These are phyloP conservation scores for Beauveria sp. DNA, from an alignment of 2,329 filamentous ascomycete genomes.

Conservation along the genomic window DNA sequence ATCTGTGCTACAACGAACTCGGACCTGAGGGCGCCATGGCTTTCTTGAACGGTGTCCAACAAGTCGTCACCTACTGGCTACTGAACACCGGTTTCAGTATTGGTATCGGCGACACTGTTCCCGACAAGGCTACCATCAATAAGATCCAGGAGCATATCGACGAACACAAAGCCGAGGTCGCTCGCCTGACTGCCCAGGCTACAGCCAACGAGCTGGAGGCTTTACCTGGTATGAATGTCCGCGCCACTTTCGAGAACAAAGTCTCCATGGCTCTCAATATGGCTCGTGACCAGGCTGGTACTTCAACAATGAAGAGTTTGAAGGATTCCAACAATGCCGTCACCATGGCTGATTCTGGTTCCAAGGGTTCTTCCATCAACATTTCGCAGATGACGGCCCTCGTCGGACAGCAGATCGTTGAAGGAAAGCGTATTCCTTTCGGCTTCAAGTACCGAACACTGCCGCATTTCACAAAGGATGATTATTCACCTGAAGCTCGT, in stretches of 20 bases:
- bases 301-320: slow-evolving; percentile 80
- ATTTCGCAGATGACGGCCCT: slow-evolving; percentile 99
- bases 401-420: slow-evolving; percentile 95
- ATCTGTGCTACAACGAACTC: slow-evolving; percentile 93
- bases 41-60: slow-evolving; percentile 93
- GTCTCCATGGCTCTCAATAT: slow-evolving; percentile 91
- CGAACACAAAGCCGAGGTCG: slow-evolving; percentile 74
- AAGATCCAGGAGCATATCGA: slow-evolving; percentile 79
- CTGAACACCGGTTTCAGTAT: slow-evolving; percentile 95
- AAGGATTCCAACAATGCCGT: slow-evolving; percentile 96
- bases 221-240: slow-evolving; percentile 96
- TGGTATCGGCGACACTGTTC: slow-evolving; percentile 96
- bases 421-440: slow-evolving; percentile 97
- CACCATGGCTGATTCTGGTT: slow-evolving; percentile 92
- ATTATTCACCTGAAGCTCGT: slow-evolving; percentile 93
- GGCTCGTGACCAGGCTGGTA: slow-evolving; percentile 94
- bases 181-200: slow-evolving; percentile 65
- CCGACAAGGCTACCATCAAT: slow-evolving; percentile 74
- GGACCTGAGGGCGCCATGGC: slow-evolving; percentile 78
- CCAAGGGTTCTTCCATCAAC: slow-evolving; percentile 98
- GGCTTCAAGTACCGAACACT: slow-evolving; percentile 97
- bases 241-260: slow-evolving; percentile 96
- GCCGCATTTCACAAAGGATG: slow-evolving; percentile 98
- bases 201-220: slow-evolving; percentile 84
- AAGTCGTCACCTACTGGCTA: slow-evolving; percentile 95